Conservation (phyloP, 2,329 filamentous ascomycete species). For the Fusarium sp. region DNA sequence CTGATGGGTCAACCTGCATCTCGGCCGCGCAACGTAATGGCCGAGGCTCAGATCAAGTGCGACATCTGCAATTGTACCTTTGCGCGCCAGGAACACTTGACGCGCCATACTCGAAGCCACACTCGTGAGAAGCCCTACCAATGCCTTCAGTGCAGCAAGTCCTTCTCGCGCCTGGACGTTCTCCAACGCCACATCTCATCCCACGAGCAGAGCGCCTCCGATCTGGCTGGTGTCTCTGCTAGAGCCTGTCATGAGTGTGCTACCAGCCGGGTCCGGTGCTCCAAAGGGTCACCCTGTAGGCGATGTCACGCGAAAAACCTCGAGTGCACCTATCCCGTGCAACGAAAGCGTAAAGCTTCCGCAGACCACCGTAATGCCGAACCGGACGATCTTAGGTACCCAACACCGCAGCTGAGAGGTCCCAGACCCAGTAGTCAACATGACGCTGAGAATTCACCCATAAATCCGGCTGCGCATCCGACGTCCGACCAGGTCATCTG, state of each 20-base stretch:
- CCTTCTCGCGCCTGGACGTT: conserved; percentile 32
- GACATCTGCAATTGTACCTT: conserved; percentile 21
- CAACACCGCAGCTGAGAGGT: not conserved
- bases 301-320: conserved; percentile 20
- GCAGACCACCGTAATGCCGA: not conserved
- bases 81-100: conserved; percentile 28
- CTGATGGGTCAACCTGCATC: not conserved
- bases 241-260: conserved; percentile 35
- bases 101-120: conserved; percentile 29
- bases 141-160: conserved; percentile 26
- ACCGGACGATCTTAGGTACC: not conserved
- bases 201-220: not conserved
- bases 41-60: conserved; percentile 1
- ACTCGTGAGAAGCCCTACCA: conserved; percentile 33
- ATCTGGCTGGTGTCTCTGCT: not conserved
- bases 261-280: conserved; percentile 28
- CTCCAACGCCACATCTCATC: conserved; percentile 26
- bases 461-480: not conserved
- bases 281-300: conserved; percentile 25
- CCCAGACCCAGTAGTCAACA: not conserved
- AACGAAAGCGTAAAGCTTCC: not conserved
- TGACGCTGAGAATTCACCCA: not conserved
- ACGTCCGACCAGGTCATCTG: not conserved
- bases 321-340: conserved; percentile 8
- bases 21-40: not conserved